Base-by-base conservation (phyloP, 768 basidiomycete species). In the Lanmaoa pseudosensibilis region DNA sequence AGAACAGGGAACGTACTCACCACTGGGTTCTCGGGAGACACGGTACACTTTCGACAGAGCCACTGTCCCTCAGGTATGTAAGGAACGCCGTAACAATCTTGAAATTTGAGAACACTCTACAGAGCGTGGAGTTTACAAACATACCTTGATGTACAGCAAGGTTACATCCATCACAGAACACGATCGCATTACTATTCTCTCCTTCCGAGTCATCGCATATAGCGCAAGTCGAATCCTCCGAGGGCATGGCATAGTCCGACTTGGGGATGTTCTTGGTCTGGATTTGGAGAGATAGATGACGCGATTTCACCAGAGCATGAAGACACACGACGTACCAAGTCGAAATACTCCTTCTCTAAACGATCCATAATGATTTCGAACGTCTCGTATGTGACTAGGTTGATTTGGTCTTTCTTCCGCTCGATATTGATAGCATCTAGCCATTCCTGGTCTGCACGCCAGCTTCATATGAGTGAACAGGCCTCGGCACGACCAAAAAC, bases 61-160 rank as follows among this genome's bases (percentile, higher is more conserved):
- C 97, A 99, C 71, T 99, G 97, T 1, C 97, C 97, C 76, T 99
- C 97, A 0, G 97, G 97, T 56, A 99, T 98, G 69, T 99, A 99
- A 12, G 97, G 97, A 2, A 99, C 94, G 19, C 97, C 97, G 66
- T 99, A 99, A 67, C 97, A 99, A 69, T 99, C 97, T 97, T 60
- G 3, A 34, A 41, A n/a, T 9, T 36, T 67, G 56, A 65, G 58
- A 30, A 49, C 19, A 50, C 38, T 32, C n/a, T 30, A 18, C 40
- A 50, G 46, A 47, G 18, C 8, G 9, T 18, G 5, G 16, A 16
- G 47, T 12, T 37, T 27, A 18, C 4, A 37, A n/a, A 62, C 81
- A 51, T 57, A 91, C 95, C 95, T 82, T 99, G 97, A 76, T 99
- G 97, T n/a, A 99, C 97, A 11, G 97, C 97, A 27, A 99, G 76